Conservation (phyloP, 2,329 filamentous ascomycete species). For the Fonsecaea nubica region DNA sequence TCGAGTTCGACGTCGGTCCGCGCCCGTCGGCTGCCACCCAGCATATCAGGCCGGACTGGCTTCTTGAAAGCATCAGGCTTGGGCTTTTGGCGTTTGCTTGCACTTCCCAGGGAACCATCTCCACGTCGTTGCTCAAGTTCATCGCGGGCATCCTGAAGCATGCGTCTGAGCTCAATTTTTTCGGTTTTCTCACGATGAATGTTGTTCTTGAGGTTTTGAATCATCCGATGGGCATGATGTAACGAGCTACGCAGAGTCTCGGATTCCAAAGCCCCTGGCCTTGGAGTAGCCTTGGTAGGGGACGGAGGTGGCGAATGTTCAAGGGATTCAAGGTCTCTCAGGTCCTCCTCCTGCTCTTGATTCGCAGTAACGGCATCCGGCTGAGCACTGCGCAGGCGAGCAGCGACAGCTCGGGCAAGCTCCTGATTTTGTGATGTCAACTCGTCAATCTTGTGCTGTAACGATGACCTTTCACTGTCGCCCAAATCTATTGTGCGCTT, state of each 20-base stretch:
- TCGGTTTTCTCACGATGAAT: conserved; percentile 98
- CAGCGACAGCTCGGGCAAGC: conserved; percentile 80
- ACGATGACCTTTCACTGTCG: conserved; percentile 76
- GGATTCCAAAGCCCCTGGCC: conserved; percentile 87
- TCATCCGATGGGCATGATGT: conserved; percentile 92
- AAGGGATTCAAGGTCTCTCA: conserved; percentile 74
- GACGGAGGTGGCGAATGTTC: conserved; percentile 91
- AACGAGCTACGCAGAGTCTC: conserved; percentile 95
- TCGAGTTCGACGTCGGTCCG: conserved; percentile 80
- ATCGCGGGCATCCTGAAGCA: conserved; percentile 93
- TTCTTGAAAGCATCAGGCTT: conserved; percentile 77
- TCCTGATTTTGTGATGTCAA: conserved; percentile 88
- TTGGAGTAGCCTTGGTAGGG: conserved; percentile 86
- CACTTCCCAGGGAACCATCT: conserved; percentile 53
- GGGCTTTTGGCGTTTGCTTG: conserved; percentile 65
- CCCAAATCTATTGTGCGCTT: conserved; percentile 79
- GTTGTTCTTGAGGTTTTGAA: conserved; percentile 92
- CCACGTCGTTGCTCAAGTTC: conserved; percentile 76
- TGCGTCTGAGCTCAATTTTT: conserved; percentile 91
- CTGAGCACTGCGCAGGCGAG: conserved; percentile 72
- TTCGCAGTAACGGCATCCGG: conserved; percentile 55
- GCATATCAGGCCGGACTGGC: conserved; percentile 70
- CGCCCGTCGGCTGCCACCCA: conserved; percentile 76
- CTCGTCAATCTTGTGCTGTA: conserved; percentile 88
- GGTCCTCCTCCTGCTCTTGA: conserved; percentile 63